Base-by-base conservation (phyloP, 805 yeast genomes). In the Pichia ethanolica region DNA sequence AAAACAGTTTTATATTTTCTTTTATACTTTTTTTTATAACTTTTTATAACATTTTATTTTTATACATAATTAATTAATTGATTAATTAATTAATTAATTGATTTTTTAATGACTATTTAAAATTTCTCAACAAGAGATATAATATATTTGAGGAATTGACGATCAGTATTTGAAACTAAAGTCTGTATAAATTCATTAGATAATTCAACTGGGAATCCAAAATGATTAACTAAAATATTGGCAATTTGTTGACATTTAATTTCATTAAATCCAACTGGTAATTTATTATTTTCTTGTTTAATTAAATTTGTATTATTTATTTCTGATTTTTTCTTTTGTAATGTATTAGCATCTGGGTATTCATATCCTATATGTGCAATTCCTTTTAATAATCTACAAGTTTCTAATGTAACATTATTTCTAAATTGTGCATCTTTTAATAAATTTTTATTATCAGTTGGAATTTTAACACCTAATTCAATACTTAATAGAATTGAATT, bases 351-450 rank as follows among this genome's bases (percentile, higher is more conserved):
- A 42, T 64, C 69, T 5, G 69, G 70, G 12, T 62, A 44, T 13
- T 56, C 58, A 45, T 51, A 62, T 42, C 67, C 74, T 58, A 63
- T 67, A 41, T 55, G 64, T 12, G 58, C 83, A 53, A 86, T 71
- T 2, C 84, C 74, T 56, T 80, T 84, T 62, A 90, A 77, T 26
- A 89, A 68, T 41, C 79, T 71, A 1, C 93, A 79, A 12, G 87
- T 71, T 60, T 91, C 99, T 39, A 64, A 53, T 55, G 81, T 78
- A 1, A 89, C 82, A 37, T 86, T 74, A 51, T 82, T 74, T 59
- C 91, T 75, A 56, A 77, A 79, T 62, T 87, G 90, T 5, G 95
- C 95, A 64, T 89, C 96, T 55, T 80, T 79, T 44, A 82, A 69
- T 59, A 83, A 79, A 5, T 27, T 33, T 39, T 53, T 55, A 28